phyloP scores from a whole-genome alignment of 441 rosid species.

The Isatis lusitanica region DNA sequence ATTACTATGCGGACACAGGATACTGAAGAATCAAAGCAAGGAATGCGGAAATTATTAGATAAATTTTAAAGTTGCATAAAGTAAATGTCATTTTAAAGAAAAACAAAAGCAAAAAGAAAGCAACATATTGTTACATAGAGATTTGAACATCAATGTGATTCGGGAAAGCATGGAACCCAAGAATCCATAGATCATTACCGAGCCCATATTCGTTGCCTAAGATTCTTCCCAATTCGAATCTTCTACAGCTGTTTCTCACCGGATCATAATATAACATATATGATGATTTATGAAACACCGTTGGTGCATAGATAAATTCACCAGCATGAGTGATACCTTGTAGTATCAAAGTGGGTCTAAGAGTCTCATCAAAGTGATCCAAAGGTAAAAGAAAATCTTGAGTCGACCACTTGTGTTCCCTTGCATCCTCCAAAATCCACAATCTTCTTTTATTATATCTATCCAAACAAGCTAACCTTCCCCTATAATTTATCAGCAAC shows the following conservation, averaged over 20 bases:
- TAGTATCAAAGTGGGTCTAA: neutral
- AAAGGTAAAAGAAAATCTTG: neutral
- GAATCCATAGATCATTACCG: too few relatives aligned
- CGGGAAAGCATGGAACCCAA: too few relatives aligned
- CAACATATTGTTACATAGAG: neutral
- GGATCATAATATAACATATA: neutral
- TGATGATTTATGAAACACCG: neutral
- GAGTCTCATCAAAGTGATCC: too few relatives aligned
- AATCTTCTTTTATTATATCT: neutral
- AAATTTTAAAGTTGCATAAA: too few relatives aligned
- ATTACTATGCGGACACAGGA: too few relatives aligned
- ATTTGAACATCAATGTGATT: neutral
- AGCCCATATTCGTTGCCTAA: too few relatives aligned
- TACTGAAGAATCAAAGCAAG: too few relatives aligned
- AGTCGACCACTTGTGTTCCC: neutral
- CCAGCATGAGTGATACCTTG: neutral
- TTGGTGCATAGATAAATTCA: neutral
- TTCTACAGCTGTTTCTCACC: too few relatives aligned
- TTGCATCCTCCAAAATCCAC: constrained; percentile 2
- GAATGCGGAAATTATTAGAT: too few relatives aligned
- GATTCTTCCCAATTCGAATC: too few relatives aligned
- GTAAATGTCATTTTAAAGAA: too few relatives aligned
- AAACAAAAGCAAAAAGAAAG: too few relatives aligned
- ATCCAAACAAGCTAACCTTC: neutral
- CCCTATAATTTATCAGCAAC: neutral